phyloP scores from a whole-genome alignment of 176 grass and related monocot species.

The Eleusine coracana region DNA sequence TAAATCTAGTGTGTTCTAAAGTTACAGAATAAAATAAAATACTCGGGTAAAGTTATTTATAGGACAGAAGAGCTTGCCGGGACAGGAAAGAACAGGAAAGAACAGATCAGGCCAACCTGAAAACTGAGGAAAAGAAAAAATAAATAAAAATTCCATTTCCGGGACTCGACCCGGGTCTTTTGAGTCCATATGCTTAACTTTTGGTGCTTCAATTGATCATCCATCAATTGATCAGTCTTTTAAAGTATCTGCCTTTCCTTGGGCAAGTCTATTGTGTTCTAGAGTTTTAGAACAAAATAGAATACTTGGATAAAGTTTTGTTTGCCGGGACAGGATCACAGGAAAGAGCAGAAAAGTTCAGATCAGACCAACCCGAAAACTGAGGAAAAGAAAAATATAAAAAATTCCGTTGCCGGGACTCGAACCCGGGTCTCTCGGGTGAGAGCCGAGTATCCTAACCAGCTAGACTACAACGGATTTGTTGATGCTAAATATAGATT shows the following conservation, averaged over 20 bases:
- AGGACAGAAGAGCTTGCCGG: too few relatives aligned
- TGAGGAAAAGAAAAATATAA: neutral
- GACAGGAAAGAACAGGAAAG: too few relatives aligned
- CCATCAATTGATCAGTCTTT: too few relatives aligned
- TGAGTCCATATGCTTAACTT: neutral
- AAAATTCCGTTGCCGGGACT: neutral
- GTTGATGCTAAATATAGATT: too few relatives aligned
- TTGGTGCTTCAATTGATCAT: neutral
- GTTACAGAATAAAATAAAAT: too few relatives aligned
- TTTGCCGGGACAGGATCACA: too few relatives aligned
- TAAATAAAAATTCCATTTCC: too few relatives aligned
- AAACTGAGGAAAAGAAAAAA: neutral
- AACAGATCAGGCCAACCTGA: neutral
- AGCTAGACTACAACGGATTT: constrained; percentile 69
- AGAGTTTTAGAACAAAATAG: too few relatives aligned
- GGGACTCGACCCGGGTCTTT: neutral
- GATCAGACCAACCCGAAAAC: neutral
- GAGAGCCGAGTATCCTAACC: constrained; percentile 90
- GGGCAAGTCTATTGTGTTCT: neutral
- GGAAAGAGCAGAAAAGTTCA: neutral
- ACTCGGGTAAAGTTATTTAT: too few relatives aligned
- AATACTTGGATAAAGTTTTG: too few relatives aligned
- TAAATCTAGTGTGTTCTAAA: too few relatives aligned
- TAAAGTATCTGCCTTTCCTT: neutral
- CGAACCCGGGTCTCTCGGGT: constrained; percentile 52